Conservation (phyloP, 495 filamentous ascomycete genomes). For the Achaetomiella virescens region DNA sequence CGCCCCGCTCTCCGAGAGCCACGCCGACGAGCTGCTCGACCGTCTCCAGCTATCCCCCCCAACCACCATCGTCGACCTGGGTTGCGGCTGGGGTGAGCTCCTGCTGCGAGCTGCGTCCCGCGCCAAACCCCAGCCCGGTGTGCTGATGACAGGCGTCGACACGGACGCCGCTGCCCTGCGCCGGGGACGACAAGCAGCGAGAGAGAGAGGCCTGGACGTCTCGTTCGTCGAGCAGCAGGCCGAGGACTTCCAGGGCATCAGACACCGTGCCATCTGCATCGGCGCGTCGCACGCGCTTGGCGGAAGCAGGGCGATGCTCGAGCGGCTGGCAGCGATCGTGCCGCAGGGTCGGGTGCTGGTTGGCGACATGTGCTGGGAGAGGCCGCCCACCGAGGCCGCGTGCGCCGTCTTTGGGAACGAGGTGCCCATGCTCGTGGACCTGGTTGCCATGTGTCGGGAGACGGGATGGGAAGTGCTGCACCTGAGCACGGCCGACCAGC, state of each 20-base stretch:
- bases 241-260: background rate
- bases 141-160: background rate
- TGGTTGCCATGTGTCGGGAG: conserved; percentile 1
- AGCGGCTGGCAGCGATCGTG: background rate
- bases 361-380: conserved; percentile 3
- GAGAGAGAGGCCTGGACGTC: background rate
- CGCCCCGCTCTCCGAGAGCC: background rate
- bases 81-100: conserved; percentile 1
- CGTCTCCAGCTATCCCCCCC: background rate
- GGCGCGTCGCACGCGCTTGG: background rate
- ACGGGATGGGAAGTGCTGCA: background rate
- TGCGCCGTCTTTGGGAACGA: background rate
- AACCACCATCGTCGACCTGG: background rate
- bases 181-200: background rate
- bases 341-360: background rate
- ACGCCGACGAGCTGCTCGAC: background rate
- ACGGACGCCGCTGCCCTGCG: background rate
- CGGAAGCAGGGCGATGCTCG: background rate
- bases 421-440: background rate
- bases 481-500: background rate
- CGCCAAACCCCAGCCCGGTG: too few species aligned
- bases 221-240: background rate
- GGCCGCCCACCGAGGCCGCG: background rate
- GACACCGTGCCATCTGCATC: background rate
- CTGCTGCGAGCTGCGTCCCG: background rate